Percentiles rank a stretch among this genome's conserved stretches.
Conservation (phyloP, 495 filamentous ascomycete species). For the Rhypophila decipiens region DNA sequence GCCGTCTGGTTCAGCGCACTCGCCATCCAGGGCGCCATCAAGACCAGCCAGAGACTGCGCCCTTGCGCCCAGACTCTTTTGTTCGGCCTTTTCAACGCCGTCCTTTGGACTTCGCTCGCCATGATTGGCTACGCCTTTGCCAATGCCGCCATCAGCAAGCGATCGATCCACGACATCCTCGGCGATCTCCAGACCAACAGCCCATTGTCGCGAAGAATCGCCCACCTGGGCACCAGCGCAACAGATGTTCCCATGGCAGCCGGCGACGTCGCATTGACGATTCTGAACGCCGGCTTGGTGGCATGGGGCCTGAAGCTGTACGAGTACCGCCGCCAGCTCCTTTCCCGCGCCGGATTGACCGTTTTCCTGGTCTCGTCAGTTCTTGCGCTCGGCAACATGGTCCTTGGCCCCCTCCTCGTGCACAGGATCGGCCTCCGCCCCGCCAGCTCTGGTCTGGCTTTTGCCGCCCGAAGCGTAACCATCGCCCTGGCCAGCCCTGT, state of each 20-base stretch:
- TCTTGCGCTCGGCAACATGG: conserved; percentile 28
- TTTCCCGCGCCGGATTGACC: conserved; percentile 31
- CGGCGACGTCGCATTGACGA: conserved; percentile 34
- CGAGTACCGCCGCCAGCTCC: conserved; percentile 35
- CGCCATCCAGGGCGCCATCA: conserved; percentile 30
- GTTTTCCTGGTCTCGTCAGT: conserved; percentile 27
- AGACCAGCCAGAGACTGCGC: conserved; percentile 10
- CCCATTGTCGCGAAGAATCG: conserved; percentile 28
- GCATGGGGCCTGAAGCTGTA: conserved; percentile 44
- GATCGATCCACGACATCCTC: conserved; percentile 20
- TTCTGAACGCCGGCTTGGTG: conserved; percentile 41
- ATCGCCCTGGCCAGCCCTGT: conserved; percentile 35
- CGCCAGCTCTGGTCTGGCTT: conserved; percentile 28
- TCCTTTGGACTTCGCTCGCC: conserved; percentile 35
- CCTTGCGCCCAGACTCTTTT: conserved; percentile 21
- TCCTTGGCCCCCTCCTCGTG: conserved; percentile 28
- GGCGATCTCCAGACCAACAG: conserved; percentile 26
- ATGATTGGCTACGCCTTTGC: conserved; percentile 34
- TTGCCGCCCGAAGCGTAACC: conserved; percentile 41
- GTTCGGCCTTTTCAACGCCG: conserved; percentile 33
- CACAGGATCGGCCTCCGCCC: conserved; percentile 25
- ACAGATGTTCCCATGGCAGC: conserved; percentile 22
- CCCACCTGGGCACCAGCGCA: conserved; percentile 5
- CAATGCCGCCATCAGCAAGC: conserved; percentile 23
- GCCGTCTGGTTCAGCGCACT: conserved; percentile 36